Evolutionary conservation across 2,329 filamentous ascomycete genomes (phyloP), one percentile per base, ranked within the genome.

Genomic region (Macrophomina tecta): DNA sequence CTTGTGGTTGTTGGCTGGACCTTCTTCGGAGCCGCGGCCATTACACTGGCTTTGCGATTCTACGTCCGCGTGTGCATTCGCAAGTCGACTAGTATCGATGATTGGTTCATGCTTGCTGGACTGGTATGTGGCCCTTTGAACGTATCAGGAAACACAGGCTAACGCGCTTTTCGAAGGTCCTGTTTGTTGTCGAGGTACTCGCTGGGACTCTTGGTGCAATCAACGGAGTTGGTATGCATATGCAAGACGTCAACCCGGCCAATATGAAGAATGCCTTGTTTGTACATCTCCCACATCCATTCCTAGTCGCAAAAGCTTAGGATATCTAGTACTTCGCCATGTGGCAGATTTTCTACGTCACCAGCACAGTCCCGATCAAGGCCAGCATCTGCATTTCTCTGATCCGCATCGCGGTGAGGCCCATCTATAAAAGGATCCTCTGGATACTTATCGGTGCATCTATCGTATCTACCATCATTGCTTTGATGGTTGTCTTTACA

Each of bases 301-400:
- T 3, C n/a, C 6, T 32, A 36, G 5, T 8, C n/a, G 8, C 7
- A 14, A 6, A 8, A 12, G 28, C 65, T 63, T 30, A 67, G 14
- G 5, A 1, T 2, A 9, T 18, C 9, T 28, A 67, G 56, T 61
- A 45, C 7, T 63, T 61, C 32, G 9, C 46, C 67, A 70, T 80
- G 16, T 80, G 77, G 69, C 79, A 82, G 69, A 72, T 79, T 3
- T 65, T 81, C 3, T 84, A 84, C 64, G 72, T 79, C 0, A 77
- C 78, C 0, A 74, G 80, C 14, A 81, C 79, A 2, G 75, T 79
- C 45, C 71, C 78, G 28, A 73, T 80, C 34, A 78, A 82, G n/a
- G 76, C 78, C 12, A 80, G 80, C 0, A 78, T 83, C 45, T 79
- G 78, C 34, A 60, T 81, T 8, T 79, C 82, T 32, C 74, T 83